phyloP scores from a whole-genome alignment of 2,329 filamentous ascomycete genomes.

The Cadophora sp. region DNA sequence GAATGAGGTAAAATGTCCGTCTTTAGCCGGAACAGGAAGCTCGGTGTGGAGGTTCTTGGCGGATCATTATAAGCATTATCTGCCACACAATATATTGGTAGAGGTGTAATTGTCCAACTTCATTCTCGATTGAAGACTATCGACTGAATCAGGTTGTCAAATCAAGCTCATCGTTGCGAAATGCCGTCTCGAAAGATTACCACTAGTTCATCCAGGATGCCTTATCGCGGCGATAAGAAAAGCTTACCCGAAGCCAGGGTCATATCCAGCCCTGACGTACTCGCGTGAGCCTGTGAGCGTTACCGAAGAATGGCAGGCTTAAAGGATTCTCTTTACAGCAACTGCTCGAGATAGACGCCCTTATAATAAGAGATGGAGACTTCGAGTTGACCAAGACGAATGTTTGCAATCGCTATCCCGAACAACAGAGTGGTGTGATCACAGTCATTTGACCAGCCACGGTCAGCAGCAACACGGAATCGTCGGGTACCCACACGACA shows the following conservation, averaged over 20 bases:
- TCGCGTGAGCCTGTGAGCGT: background rate
- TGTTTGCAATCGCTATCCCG: background rate
- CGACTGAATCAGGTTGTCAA: conserved; percentile 24
- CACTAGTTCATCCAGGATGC: background rate
- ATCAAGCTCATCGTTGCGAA: conserved; percentile 28
- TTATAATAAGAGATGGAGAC: conserved; percentile 17
- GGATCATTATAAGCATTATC: conserved; percentile 24
- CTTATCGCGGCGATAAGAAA: conserved; percentile 19
- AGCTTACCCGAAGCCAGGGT: conserved; percentile 2
- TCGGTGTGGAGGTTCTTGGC: conserved; percentile 19
- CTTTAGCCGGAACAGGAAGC: conserved; percentile 27
- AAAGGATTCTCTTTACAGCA: background rate
- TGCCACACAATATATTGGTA: conserved; percentile 8
- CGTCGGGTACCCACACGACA: conserved; percentile 33
- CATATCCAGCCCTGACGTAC: conserved; percentile 19
- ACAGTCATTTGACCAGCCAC: conserved; percentile 13
- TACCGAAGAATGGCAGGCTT: background rate
- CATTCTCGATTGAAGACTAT: conserved; percentile 2
- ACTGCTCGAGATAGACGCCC: background rate
- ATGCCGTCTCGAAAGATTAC: background rate
- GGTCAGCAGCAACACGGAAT: conserved; percentile 16
- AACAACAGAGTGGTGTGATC: background rate
- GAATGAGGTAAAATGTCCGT: conserved; percentile 23
- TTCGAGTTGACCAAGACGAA: conserved; percentile 18
- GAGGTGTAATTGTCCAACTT: conserved; percentile 9